These are phyloP conservation scores for Phaseolus coccineus DNA, from an alignment of 331 rosid genomes.

Conservation along the genomic window DNA sequence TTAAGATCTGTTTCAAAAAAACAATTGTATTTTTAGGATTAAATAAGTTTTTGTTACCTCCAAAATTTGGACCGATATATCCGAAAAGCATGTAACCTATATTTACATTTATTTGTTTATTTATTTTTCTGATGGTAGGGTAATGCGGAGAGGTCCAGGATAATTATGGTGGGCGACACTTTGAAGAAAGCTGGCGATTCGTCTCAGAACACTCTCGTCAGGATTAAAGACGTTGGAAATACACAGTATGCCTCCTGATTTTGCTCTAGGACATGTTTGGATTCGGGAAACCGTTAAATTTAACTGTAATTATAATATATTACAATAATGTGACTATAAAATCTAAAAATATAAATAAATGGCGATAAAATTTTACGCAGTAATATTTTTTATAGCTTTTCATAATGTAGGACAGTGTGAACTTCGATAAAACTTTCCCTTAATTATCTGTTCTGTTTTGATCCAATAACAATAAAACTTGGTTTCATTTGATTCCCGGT, in stretches of 20 bases:
- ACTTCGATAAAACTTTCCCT: not conserved
- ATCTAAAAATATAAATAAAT: not conserved
- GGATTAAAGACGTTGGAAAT: conserved; percentile 70
- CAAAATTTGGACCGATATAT: no score
- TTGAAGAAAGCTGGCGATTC: conserved; percentile 84
- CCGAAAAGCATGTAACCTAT: no score
- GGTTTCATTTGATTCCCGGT: no score
- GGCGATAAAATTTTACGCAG: not conserved
- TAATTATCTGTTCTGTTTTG: no score
- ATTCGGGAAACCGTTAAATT: not conserved
- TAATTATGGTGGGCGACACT: conserved; percentile 93
- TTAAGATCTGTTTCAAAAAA: not conserved
- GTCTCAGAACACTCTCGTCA: conserved; percentile 59
- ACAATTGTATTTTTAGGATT: no score
- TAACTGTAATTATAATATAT: not conserved
- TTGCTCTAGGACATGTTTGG: conserved; percentile 9
- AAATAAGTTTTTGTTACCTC: no score
- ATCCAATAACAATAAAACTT: no score
- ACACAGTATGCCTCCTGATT: conserved; percentile 56
- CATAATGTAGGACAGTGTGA: not conserved
- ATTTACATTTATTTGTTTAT: not conserved
- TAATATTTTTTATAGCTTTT: not conserved
- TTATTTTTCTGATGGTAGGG: conserved; percentile 54
- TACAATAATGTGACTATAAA: not conserved
- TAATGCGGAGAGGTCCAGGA: conserved; percentile 92